Evolutionary conservation across 106 monocot species (phyloP).

Genomic region (Phalaenopsis aphrodite): DNA sequence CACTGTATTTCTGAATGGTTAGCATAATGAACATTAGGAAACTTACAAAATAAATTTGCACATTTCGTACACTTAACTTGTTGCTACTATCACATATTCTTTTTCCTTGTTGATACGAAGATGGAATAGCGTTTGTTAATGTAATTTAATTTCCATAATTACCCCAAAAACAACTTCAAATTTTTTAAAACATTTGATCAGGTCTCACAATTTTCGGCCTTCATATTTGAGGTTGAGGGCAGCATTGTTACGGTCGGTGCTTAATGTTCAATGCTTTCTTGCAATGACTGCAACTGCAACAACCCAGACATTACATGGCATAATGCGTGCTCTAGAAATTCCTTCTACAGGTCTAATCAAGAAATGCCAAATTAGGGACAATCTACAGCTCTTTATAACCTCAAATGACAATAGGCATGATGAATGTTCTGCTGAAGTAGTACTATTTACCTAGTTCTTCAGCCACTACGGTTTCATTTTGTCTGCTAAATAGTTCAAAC

Average conservation of each 20-base stretch:
- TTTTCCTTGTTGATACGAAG: neutral
- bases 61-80: neutral
- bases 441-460: neutral
- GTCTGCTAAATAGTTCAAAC: neutral
- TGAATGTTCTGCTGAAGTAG: neutral
- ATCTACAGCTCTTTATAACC: slow-evolving; percentile 69
- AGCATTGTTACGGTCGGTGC: slow-evolving; percentile 46
- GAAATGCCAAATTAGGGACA: slow-evolving; percentile 60
- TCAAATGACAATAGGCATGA: slow-evolving; percentile 60
- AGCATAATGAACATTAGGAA: slow-evolving; percentile 13
- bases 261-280: slow-evolving; percentile 66
- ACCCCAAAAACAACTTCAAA: neutral
- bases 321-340: slow-evolving; percentile 79
- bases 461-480: neutral
- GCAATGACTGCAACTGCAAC: slow-evolving; percentile 99
- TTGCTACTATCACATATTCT: neutral
- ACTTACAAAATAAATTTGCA: neutral
- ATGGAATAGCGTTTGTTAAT: neutral
- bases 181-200: slow-evolving; percentile 17
- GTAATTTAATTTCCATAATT: neutral
- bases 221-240: slow-evolving; percentile 84
- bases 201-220: slow-evolving; percentile 99
- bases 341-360: slow-evolving; percentile 51
- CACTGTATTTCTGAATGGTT: slow-evolving; percentile 99
- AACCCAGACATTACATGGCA: slow-evolving; percentile 50